Evolutionary conservation across 371 early-diverging fungal species (phyloP), one percentile per base, ranked within the genome.

Genomic region (Actinomucor elegans): DNA sequence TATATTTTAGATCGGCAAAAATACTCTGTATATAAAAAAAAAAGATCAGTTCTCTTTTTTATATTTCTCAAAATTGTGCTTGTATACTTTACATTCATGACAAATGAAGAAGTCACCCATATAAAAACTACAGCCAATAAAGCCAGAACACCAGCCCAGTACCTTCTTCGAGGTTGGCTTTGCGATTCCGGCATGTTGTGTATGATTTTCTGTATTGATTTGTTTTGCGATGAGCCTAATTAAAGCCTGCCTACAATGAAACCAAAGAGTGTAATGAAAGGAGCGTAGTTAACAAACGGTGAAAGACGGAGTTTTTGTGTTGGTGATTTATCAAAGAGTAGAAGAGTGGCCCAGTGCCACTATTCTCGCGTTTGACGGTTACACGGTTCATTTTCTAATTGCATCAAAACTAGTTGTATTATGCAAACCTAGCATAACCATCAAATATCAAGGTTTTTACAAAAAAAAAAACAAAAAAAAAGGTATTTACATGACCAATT

Each of bases 31-130:
- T 10, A 20, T 7, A 17, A 40, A 54, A 8, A 47, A 44, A 47
- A 23, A 35, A 28, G 20, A n/a, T n/a, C n/a, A n/a, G n/a, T n/a
- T 26, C n/a, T 32, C n/a, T 21, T 5, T 0, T 20, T 17, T 5
- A 10, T 9, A 28, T 3, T 11, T 2, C 15, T n/a, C n/a, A 17
- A 8, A 4, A 38, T 17, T 3, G 6, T 5, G 5, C 5, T 1
- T n/a, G 14, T 26, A 18, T 18, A 31, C 57, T 76, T 65, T 80
- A 87, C 85, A 66, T 79, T 89, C 73, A 90, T 85, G 15, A 90
- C 75, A 69, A 90, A 92, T n/a, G 90, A 87, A 42, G 91, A 90
- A 3, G 81, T 73, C 5, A 90, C 90, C 93, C 93, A 92, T 48
- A 92, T 87, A 49, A 86, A 64, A 28, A 91, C 91, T 1, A 92